Conservation (phyloP, 2,329 filamentous ascomycete species). For the Davidsoniella eucalypti region DNA sequence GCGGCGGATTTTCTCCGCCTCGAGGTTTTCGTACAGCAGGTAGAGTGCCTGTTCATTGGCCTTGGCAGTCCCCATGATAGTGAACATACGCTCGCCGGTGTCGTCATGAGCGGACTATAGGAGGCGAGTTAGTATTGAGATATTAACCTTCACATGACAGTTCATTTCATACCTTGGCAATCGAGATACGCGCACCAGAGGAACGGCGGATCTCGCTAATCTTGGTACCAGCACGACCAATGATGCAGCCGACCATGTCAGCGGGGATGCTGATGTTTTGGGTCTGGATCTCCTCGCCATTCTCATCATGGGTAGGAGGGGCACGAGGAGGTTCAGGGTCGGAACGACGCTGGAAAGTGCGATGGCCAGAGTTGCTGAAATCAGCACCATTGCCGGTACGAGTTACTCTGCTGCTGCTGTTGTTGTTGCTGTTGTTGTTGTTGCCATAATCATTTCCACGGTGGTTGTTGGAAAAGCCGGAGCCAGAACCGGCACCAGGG, state of each 20-base stretch:
- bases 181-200: slow-evolving; percentile 91
- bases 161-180: slow-evolving; percentile 55
- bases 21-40: slow-evolving; percentile 91
- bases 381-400: slow-evolving; percentile 95
- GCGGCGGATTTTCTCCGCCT: slow-evolving; percentile 97
- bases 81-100: slow-evolving; percentile 98
- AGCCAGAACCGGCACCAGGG: slow-evolving; percentile 28
- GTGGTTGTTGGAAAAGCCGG: slow-evolving; percentile 23
- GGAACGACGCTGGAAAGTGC: slow-evolving; percentile 60
- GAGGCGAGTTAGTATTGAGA: not conserved
- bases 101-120: slow-evolving; percentile 74
- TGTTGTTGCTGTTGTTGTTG: slow-evolving; percentile 38
- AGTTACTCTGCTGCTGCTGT: slow-evolving; percentile 50
- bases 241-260: slow-evolving; percentile 99
- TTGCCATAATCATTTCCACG: slow-evolving; percentile 37
- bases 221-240: slow-evolving; percentile 86
- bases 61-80: slow-evolving; percentile 87
- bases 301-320: slow-evolving; percentile 80
- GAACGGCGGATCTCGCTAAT: slow-evolving; percentile 98
- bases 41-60: slow-evolving; percentile 94
- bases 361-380: slow-evolving; percentile 68
- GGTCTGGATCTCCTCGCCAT: slow-evolving; percentile 93
- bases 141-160: not conserved
- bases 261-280: slow-evolving; percentile 99
- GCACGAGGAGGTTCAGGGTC: slow-evolving; percentile 72